Evolutionary conservation across 2,329 filamentous ascomycete species (phyloP), one percentile per base, ranked within the genome.

Genomic region (Xylaria sp.): DNA sequence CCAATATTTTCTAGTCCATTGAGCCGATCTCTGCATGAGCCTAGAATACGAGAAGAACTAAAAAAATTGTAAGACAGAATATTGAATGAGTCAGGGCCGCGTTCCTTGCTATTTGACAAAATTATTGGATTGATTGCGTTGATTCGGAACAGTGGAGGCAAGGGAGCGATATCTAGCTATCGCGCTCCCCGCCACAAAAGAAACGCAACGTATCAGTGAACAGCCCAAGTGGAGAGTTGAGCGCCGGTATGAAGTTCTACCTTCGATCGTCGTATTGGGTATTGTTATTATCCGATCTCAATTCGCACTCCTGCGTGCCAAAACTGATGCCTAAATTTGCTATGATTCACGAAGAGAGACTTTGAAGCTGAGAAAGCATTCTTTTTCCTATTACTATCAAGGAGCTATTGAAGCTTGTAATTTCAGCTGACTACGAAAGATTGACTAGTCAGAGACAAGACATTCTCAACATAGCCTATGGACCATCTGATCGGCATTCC

Each of bases 371-470:
- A n/a, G 6, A 9, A 50, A 46, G 6, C 52, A 64, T 68, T 66
- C 63, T 69, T 69, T 63, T 66, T 50, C 62, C 7, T 28, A 63
- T 34, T 23, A 59, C 55, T 44, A 50, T 55, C n/a, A 25, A 41
- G n/a, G 37, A 5, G 48, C 55, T 65, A 60, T 65, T 60, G 61
- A 23, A 34, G 32, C 32, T 13, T 23, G 54, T 46, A 70, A 73
- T 70, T 9, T 71, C 69, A 52, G 46, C 34, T 56, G 23, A 55
- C 55, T 46, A 37, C 37, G 59, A 60, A 56, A 34, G 56, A 55
- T 64, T 59, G 65, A 41, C 57, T 41, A 48, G 25, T 2, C n/a
- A 69, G 69, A 72, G 69, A 70, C 69, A 72, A 71, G 69, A 68
- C 71, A 72, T 71, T 71, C 66, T 68, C 64, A 20, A 66, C 41